Conservation (phyloP, 305 asterid species). For the Solanum aculeatissimum region DNA sequence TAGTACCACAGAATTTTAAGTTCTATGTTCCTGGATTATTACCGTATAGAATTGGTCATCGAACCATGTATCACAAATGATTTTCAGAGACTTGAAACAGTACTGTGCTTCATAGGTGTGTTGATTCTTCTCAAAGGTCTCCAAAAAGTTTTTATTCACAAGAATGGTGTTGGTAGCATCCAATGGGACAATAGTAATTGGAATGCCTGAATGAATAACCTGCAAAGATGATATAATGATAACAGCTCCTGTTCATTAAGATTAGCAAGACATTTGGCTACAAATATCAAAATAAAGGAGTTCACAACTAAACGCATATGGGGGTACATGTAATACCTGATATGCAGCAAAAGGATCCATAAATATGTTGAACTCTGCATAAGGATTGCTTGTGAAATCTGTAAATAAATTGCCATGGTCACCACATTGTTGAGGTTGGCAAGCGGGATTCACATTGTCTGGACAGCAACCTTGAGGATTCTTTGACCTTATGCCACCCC, state of each 20-base stretch:
- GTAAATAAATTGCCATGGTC: slow-evolving; percentile 60
- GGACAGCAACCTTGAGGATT: slow-evolving; percentile 74
- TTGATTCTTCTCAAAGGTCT: slow-evolving; percentile 59
- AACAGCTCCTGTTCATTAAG: background rate
- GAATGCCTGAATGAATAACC: slow-evolving; percentile 87
- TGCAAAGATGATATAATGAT: slow-evolving; percentile 7
- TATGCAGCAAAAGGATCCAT: slow-evolving; percentile 92
- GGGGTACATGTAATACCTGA: slow-evolving; percentile 34
- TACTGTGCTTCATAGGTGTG: slow-evolving; percentile 69
- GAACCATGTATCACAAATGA: slow-evolving; percentile 64
- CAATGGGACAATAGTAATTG: slow-evolving; percentile 65
- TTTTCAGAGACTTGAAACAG: slow-evolving; percentile 65
- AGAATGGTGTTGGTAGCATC: slow-evolving; percentile 91
- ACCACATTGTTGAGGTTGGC: slow-evolving; percentile 60
- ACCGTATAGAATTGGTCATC: slow-evolving; percentile 54
- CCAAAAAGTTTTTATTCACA: slow-evolving; percentile 30
- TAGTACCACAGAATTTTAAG: background rate
- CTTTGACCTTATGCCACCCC: slow-evolving; percentile 63
- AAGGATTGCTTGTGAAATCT: slow-evolving; percentile 52
- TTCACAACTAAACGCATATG: background rate
- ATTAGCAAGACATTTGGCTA: background rate
- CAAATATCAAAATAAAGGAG: background rate
- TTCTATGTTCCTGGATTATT: background rate
- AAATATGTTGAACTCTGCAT: slow-evolving; percentile 77
- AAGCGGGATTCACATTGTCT: slow-evolving; percentile 20